A percentile compares a stretch with the other conserved stretches of the same genome.
Conservation (phyloP, 2,329 filamentous ascomycete genomes). For the Mycogone perniciosa region DNA sequence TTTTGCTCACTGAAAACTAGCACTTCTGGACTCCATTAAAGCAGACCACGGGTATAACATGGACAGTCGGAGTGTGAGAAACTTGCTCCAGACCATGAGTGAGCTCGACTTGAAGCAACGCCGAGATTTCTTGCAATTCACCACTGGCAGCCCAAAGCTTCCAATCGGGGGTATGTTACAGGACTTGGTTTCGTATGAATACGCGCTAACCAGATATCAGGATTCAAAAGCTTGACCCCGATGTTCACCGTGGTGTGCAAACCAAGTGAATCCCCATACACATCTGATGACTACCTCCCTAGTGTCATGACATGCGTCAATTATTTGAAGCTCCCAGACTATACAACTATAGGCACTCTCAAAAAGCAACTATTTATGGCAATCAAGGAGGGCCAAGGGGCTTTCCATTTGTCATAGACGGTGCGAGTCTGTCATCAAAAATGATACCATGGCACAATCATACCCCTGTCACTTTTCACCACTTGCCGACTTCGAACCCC, state of each 20-base stretch:
- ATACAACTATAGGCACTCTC: slow-evolving; percentile 71
- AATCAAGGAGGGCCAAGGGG: slow-evolving; percentile 91
- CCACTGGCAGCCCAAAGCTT: slow-evolving; percentile 94
- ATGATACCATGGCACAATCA: not conserved
- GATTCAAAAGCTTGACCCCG: slow-evolving; percentile 92
- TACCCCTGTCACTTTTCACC: not conserved
- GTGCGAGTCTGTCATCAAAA: not conserved
- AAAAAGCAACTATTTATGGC: slow-evolving; percentile 74
- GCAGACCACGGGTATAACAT: slow-evolving; percentile 98
- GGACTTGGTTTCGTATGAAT: not conserved
- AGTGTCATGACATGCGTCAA: slow-evolving; percentile 99
- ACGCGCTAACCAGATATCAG: slow-evolving; percentile 43
- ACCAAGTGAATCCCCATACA: slow-evolving; percentile 89
- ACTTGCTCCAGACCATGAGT: slow-evolving; percentile 91
- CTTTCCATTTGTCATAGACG: slow-evolving; percentile 82
- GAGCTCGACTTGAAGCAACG: slow-evolving; percentile 68
- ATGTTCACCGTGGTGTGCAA: slow-evolving; percentile 99
- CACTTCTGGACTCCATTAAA: slow-evolving; percentile 96
- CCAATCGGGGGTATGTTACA: slow-evolving; percentile 77
- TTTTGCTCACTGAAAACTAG: slow-evolving; percentile 37
- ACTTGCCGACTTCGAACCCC: not conserved
- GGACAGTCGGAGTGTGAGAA: slow-evolving; percentile 92
- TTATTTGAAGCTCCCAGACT: slow-evolving; percentile 95
- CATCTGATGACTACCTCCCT: slow-evolving; percentile 94
- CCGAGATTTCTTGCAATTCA: slow-evolving; percentile 94